Conservation (phyloP, 148 eudicot species). For the Diospyros lotus region DNA sequence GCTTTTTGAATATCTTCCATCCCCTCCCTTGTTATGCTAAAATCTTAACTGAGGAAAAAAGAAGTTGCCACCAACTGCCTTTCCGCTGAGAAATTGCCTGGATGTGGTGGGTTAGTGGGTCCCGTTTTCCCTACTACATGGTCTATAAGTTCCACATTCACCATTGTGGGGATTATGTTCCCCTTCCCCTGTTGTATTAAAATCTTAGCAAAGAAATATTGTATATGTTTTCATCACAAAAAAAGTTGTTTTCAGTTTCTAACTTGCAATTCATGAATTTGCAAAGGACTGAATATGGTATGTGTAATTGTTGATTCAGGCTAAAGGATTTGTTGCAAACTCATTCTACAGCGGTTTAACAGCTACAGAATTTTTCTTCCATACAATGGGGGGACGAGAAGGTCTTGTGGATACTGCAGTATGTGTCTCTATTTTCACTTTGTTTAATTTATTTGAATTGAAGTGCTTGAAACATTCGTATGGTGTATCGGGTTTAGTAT, state of each 20-base stretch:
- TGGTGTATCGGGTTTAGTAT: not conserved
- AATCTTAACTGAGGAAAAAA: too few species aligned
- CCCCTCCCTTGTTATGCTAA: too few species aligned
- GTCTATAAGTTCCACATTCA: too few species aligned
- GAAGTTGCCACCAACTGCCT: too few species aligned
- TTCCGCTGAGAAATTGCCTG: too few species aligned
- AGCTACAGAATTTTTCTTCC: constrained; percentile 96
- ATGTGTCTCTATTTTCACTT: constrained; percentile 26
- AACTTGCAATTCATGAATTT: not conserved
- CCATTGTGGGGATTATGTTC: too few species aligned
- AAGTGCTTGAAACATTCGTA: not conserved
- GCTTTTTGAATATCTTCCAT: not conserved
- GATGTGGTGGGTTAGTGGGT: too few species aligned
- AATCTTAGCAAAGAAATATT: not conserved
- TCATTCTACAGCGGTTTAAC: constrained; percentile 91
- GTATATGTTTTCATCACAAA: not conserved
- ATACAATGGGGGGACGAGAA: constrained; percentile 99
- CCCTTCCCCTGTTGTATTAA: too few species aligned
- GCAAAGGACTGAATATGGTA: not conserved
- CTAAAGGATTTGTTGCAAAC: constrained; percentile 92
- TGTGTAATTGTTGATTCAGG: constrained; percentile 48
- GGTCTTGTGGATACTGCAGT: constrained; percentile 99
- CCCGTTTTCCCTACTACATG: too few species aligned
- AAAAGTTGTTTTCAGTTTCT: not conserved
- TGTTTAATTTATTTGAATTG: constrained; percentile 7